Evolutionary conservation across 768 basidiomycete genomes (phyloP).

Genomic region (Naematelia encephala): DNA sequence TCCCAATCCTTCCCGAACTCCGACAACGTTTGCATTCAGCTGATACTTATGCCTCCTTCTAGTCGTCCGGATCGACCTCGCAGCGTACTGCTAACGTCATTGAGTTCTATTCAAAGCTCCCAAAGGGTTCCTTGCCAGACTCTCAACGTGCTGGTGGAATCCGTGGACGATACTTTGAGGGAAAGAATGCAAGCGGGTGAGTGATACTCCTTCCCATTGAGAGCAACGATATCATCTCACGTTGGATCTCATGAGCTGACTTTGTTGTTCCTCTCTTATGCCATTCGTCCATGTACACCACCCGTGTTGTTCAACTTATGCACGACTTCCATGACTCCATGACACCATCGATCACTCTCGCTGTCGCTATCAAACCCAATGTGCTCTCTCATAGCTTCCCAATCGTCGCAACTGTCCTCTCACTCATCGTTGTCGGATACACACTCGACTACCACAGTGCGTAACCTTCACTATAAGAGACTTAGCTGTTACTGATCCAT

Average conservation of each 20-base stretch:
- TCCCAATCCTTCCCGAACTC: background rate
- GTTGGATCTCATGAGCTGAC: background rate
- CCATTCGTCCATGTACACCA: too few relatives aligned
- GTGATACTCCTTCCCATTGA: conserved; percentile 12
- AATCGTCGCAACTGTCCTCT: conserved; percentile 45
- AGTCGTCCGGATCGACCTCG: conserved; percentile 75
- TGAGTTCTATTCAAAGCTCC: conserved; percentile 93
- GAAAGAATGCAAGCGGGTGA: conserved; percentile 67
- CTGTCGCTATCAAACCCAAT: too few relatives aligned
- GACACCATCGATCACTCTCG: too few relatives aligned
- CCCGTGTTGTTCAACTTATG: too few relatives aligned
- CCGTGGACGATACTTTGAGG: conserved; percentile 75
- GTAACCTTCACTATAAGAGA: too few relatives aligned
- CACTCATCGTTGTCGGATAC: conserved; percentile 50
- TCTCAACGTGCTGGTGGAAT: conserved; percentile 61
- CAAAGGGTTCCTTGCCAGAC: conserved; percentile 73
- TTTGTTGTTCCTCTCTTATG: background rate
- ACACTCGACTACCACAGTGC: conserved; percentile 51
- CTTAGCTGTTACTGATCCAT: too few relatives aligned
- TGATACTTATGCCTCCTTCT: too few relatives aligned
- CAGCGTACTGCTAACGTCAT: conserved; percentile 78
- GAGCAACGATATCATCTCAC: background rate
- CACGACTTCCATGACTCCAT: too few relatives aligned
- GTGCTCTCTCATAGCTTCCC: conserved; percentile 24
- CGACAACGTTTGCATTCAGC: background rate